phyloP scores from a whole-genome alignment of 2,329 filamentous ascomycete genomes.

The Nemania serpens region DNA sequence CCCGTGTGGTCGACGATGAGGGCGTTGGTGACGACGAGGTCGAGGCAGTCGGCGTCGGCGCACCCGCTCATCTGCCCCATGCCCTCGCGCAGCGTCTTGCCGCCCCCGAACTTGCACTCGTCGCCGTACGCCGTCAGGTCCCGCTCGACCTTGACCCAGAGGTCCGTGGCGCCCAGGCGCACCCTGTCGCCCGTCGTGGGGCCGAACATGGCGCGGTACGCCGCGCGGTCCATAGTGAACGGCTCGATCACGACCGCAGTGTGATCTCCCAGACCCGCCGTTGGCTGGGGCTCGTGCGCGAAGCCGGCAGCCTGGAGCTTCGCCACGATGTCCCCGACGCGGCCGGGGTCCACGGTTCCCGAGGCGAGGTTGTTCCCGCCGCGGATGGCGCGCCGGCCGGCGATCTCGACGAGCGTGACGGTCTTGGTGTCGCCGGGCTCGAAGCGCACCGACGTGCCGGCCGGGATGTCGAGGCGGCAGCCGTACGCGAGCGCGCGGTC shows the following conservation, averaged over 20 bases:
- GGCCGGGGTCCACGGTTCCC: slow-evolving; percentile 69
- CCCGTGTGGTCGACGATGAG: slow-evolving; percentile 89
- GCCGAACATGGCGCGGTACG: slow-evolving; percentile 89
- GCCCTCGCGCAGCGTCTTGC: slow-evolving; percentile 90
- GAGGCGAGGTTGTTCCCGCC: slow-evolving; percentile 83
- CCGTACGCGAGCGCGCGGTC: slow-evolving; percentile 84
- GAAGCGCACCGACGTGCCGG: slow-evolving; percentile 90
- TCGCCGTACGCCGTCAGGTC: slow-evolving; percentile 87
- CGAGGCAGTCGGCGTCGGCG: slow-evolving; percentile 71
- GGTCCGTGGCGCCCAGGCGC: slow-evolving; percentile 78
- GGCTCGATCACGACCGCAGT: slow-evolving; percentile 57
- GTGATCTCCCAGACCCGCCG: too few relatives aligned
- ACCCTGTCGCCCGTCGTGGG: slow-evolving; percentile 89
- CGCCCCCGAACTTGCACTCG: slow-evolving; percentile 93
- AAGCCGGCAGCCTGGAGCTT: slow-evolving; percentile 76
- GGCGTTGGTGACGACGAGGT: slow-evolving; percentile 88
- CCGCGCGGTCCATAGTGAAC: slow-evolving; percentile 74
- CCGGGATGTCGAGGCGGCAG: slow-evolving; percentile 84
- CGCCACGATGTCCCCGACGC: slow-evolving; percentile 68
- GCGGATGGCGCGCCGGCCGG: slow-evolving; percentile 75
- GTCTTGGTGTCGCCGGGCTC: slow-evolving; percentile 93
- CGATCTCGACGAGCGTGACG: slow-evolving; percentile 87
- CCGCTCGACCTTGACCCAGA: slow-evolving; percentile 89
- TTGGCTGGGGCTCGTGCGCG: slow-evolving; percentile 75
- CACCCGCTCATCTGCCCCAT: slow-evolving; percentile 92